Conservation (phyloP, 2,329 filamentous ascomycete genomes). For the Pestalotiopsis sp. region DNA sequence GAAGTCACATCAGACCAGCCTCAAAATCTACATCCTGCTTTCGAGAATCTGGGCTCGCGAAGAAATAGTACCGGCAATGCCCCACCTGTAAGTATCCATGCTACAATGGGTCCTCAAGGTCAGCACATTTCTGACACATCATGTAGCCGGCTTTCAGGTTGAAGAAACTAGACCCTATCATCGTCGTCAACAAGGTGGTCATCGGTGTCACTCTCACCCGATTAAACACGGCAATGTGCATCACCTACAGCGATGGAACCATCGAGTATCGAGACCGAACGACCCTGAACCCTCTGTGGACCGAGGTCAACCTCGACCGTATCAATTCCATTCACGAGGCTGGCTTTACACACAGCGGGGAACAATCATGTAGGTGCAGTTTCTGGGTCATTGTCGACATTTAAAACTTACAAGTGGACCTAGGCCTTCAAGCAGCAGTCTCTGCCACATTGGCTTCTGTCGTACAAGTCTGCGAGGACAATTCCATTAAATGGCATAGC, state of each 20-base stretch:
- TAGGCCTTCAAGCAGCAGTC: slow-evolving; percentile 62
- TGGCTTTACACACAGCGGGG: slow-evolving; percentile 73
- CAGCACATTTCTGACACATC: neutral
- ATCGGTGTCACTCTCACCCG: slow-evolving; percentile 70
- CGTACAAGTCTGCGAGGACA: slow-evolving; percentile 61
- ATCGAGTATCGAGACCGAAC: slow-evolving; percentile 79
- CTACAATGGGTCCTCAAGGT: neutral
- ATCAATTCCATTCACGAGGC: slow-evolving; percentile 75
- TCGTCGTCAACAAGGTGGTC: slow-evolving; percentile 70
- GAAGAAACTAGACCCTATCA: slow-evolving; percentile 68
- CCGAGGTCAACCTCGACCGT: slow-evolving; percentile 64
- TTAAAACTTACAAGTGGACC: slow-evolving; percentile 19
- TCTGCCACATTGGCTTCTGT: slow-evolving; percentile 65
- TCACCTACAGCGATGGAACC: slow-evolving; percentile 79
- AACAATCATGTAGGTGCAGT: slow-evolving; percentile 61
- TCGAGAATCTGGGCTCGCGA: slow-evolving; percentile 72
- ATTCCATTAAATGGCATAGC: slow-evolving; percentile 61
- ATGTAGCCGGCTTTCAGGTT: slow-evolving; percentile 41
- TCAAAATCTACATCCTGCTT: slow-evolving; percentile 73
- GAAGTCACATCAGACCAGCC: slow-evolving; percentile 70
- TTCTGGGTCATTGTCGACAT: neutral
- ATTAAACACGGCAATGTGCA: slow-evolving; percentile 71
- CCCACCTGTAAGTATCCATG: slow-evolving; percentile 21
- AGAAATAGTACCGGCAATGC: slow-evolving; percentile 51
- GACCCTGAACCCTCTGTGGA: slow-evolving; percentile 70